These are phyloP conservation scores for Leccinellum rugosiceps DNA, from an alignment of 768 basidiomycete species.

Conservation along the genomic window DNA sequence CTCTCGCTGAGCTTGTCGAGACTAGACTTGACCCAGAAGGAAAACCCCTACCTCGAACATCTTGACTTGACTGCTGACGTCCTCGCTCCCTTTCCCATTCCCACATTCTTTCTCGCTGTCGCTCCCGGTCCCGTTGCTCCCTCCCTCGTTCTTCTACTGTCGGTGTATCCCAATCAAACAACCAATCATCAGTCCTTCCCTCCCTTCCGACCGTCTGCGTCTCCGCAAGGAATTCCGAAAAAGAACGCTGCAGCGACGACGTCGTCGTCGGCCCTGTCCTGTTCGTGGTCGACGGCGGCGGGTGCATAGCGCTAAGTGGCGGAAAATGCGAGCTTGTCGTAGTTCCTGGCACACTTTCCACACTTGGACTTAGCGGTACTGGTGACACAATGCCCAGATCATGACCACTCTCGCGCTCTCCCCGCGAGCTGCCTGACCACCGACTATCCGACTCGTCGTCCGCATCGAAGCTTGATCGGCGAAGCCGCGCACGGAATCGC, in stretches of 20 bases:
- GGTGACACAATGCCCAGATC: slow-evolving; percentile 15
- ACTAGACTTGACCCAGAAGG: slow-evolving; percentile 10
- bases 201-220: slow-evolving; percentile 8
- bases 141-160: slow-evolving; percentile 10
- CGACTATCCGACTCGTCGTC: slow-evolving; percentile 25
- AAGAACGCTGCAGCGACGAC: slow-evolving; percentile 16
- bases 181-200: slow-evolving; percentile 11
- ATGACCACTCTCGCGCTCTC: slow-evolving; percentile 11
- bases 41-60: slow-evolving; percentile 14
- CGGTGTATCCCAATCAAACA: slow-evolving; percentile 19
- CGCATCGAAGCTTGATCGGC: slow-evolving; percentile 21
- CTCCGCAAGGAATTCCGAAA: slow-evolving; percentile 24
- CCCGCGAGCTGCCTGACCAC: slow-evolving; percentile 19
- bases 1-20: slow-evolving; percentile 18
- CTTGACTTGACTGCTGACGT: slow-evolving; percentile 13
- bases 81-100: slow-evolving; percentile 11
- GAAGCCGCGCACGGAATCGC: slow-evolving; percentile 27
- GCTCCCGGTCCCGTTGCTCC: slow-evolving; percentile 1
- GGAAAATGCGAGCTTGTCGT: slow-evolving; percentile 10
- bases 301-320: neutral
- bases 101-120: slow-evolving; percentile 14
- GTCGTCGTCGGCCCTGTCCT: slow-evolving; percentile 7
- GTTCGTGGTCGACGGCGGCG: neutral
- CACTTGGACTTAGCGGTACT: slow-evolving; percentile 8
- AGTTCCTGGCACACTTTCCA: slow-evolving; percentile 13